Evolutionary conservation across 495 filamentous ascomycete species (phyloP).

Genomic region (Aspergillus steynii): DNA sequence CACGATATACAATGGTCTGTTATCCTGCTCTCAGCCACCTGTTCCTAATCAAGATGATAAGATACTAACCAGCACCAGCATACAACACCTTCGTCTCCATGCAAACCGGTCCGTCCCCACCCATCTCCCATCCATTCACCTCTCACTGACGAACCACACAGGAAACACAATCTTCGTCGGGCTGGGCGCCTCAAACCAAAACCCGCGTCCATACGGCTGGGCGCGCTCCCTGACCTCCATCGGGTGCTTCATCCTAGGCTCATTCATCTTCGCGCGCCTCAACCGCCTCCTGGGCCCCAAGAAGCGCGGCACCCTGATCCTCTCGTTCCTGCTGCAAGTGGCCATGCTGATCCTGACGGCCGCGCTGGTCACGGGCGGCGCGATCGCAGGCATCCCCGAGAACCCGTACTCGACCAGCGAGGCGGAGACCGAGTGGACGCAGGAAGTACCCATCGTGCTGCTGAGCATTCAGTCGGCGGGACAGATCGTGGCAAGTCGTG

Average conservation of each 20-base stretch:
- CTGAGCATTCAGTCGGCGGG: slow-evolving; percentile 69
- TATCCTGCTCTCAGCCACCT: not conserved
- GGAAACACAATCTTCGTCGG: slow-evolving; percentile 66
- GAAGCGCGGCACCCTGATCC: slow-evolving; percentile 48
- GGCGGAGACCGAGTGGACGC: slow-evolving; percentile 21
- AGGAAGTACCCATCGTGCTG: slow-evolving; percentile 54
- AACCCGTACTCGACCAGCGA: slow-evolving; percentile 2
- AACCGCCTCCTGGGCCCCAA: slow-evolving; percentile 30
- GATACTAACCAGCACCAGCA: slow-evolving; percentile 25
- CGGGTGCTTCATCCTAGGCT: slow-evolving; percentile 52
- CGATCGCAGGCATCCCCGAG: slow-evolving; percentile 36
- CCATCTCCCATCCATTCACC: not conserved
- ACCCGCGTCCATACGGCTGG: slow-evolving; percentile 54
- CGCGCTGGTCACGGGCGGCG: slow-evolving; percentile 46
- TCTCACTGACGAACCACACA: slow-evolving; percentile 2
- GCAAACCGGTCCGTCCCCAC: slow-evolving; percentile 47
- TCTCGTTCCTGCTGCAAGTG: slow-evolving; percentile 57
- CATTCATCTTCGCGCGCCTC: slow-evolving; percentile 42
- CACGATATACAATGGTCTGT: slow-evolving; percentile 48
- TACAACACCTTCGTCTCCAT: slow-evolving; percentile 57
- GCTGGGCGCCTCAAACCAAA: slow-evolving; percentile 56
- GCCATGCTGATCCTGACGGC: slow-evolving; percentile 55
- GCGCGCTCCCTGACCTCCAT: slow-evolving; percentile 58
- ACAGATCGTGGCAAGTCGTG: slow-evolving; percentile 63
- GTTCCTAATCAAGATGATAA: not conserved